Evolutionary conservation across 345 rosid genomes (phyloP), one percentile per base, ranked within the genome.

Genomic region (Populus tremula): DNA sequence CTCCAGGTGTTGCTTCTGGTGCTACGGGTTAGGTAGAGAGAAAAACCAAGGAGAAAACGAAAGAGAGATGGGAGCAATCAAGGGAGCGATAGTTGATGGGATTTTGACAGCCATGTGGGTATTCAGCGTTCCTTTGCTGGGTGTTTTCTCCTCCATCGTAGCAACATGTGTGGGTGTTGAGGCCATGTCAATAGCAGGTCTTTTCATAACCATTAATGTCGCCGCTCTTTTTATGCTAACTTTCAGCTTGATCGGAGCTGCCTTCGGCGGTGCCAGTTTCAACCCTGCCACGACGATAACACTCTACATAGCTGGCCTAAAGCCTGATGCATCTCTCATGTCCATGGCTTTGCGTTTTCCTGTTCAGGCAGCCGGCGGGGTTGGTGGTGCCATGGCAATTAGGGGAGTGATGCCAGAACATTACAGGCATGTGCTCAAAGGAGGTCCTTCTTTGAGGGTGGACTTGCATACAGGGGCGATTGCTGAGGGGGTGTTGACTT

Each of bases 301-400:
- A 31, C 31, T 71, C 63, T 67, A 75, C 47, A 73, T 70, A 0
- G 79, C 85, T 0, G 87, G 88, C 38, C 77, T 82, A 16, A 78
- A 59, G n/a, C 81, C 80, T 4, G 78, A 82, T n/a, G 21, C 71
- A n/a, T 82, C 85, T 27, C 69, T 86, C 56, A 5, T 84, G 4
- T 77, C 87, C 33, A 73, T 84, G 79, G 86, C 88, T 1, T 50
- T 84, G 1, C 78, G 87, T 7, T 82, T 88, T 31, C 87, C 90
- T 0, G 84, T 78, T 8, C 84, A 81, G 70, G 81, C 84, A 2
- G 78, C 75, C 0, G 75, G 84, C 0, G 81, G 78, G 14, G 67
- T 73, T 3, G 78, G 14, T 2, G 81, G 84, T 3, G 84, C 78
- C 56, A 68, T 10, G 66, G 81, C 72, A 12, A 81, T 81, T 8